Conservation (phyloP, 306 rosid species). For the Prunus davidiana region DNA sequence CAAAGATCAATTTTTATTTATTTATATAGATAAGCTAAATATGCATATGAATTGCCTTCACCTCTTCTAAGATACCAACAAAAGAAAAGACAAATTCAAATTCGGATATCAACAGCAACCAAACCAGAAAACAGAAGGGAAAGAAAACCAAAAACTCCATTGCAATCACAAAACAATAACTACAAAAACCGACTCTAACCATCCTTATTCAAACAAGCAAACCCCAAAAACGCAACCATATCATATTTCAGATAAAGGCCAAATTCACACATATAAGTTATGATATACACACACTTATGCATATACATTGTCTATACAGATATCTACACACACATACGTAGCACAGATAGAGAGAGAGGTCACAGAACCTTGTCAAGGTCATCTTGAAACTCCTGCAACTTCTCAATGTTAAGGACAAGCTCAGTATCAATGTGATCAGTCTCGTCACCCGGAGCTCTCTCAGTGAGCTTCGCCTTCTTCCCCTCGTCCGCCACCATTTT, state of each 20-base stretch:
- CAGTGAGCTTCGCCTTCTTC: slow-evolving; percentile 35
- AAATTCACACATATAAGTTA: not conserved
- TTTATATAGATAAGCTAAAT: not conserved
- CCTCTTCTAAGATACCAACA: not conserved
- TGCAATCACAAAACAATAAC: not conserved
- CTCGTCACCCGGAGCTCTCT: slow-evolving; percentile 25
- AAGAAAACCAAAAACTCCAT: not conserved
- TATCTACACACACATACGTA: not conserved
- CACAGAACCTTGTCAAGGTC: slow-evolving; percentile 51
- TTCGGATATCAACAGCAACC: not conserved
- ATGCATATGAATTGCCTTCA: not conserved
- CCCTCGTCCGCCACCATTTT: slow-evolving; percentile 37
- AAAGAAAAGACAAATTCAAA: not conserved
- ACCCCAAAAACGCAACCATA: not conserved
- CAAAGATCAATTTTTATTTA: not conserved
- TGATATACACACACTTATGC: not conserved
- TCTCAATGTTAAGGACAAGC: slow-evolving; percentile 40
- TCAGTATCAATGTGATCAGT: slow-evolving; percentile 36
- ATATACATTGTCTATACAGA: not conserved
- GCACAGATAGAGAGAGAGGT: not conserved
- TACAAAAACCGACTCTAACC: too few species aligned
- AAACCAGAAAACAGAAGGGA: not conserved
- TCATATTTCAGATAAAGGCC: not conserved
- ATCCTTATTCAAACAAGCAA: not conserved
- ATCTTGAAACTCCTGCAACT: slow-evolving; percentile 60